These are phyloP conservation scores for Fusarium solani-melongenae DNA, from an alignment of 2,329 filamentous ascomycete species.

Conservation along the genomic window DNA sequence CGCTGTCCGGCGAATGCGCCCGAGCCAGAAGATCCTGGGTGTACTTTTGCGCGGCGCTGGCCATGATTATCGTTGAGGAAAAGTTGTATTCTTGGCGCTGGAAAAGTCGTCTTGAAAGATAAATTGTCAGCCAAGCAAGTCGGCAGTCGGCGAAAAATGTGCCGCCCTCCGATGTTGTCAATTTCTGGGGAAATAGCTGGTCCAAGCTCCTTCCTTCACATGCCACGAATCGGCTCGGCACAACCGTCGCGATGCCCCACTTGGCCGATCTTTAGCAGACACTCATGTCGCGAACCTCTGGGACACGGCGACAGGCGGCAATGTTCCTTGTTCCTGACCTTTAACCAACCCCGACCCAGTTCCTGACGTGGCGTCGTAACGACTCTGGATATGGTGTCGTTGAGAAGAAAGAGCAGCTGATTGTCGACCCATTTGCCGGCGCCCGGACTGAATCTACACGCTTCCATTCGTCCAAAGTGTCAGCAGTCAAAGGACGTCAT, in stretches of 20 bases:
- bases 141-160: slow-evolving; percentile 8
- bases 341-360: slow-evolving; percentile 11
- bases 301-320: slow-evolving; percentile 12
- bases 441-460: slow-evolving; percentile 7
- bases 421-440: slow-evolving; percentile 26
- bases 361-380: slow-evolving; percentile 14
- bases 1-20: slow-evolving; percentile 81
- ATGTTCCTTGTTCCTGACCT: slow-evolving; percentile 5
- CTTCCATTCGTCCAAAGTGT: slow-evolving; percentile 14
- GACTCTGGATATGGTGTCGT: slow-evolving; percentile 34
- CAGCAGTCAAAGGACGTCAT: background rate
- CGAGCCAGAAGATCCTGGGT: slow-evolving; percentile 76
- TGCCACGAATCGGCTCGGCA: slow-evolving; percentile 37
- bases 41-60: slow-evolving; percentile 51
- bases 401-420: slow-evolving; percentile 29
- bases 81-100: background rate
- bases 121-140: slow-evolving; percentile 10
- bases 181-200: slow-evolving; percentile 40
- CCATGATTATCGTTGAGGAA: slow-evolving; percentile 45
- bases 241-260: slow-evolving; percentile 34
- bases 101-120: slow-evolving; percentile 6
- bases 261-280: slow-evolving; percentile 33
- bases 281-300: slow-evolving; percentile 14
- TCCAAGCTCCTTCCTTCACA: slow-evolving; percentile 43
- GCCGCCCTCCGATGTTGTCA: slow-evolving; percentile 24